Evolutionary conservation across 192 early-diverging fungal species (phyloP).

Genomic region (Podila minutissima): DNA sequence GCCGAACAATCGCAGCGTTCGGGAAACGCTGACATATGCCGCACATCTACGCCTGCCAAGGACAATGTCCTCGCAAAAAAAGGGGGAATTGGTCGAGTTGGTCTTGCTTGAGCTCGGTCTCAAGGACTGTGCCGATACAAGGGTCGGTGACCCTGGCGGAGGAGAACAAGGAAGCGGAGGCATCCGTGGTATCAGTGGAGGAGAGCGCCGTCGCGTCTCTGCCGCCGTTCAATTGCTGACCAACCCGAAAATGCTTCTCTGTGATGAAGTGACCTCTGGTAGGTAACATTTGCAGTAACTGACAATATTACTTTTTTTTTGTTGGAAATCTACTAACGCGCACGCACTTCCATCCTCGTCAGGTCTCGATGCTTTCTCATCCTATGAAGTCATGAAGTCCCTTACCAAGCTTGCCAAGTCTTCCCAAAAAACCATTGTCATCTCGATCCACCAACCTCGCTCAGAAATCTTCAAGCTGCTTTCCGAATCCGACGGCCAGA

Average conservation of each 20-base stretch:
- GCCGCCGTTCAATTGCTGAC: constrained; percentile 79
- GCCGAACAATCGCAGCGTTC: constrained; percentile 67
- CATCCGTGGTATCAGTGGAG: constrained; percentile 79
- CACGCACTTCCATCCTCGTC: neutral
- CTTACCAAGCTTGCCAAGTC: constrained; percentile 41
- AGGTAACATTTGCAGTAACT: constrained; percentile 9
- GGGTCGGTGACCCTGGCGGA: constrained; percentile 66
- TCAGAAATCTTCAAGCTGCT: constrained; percentile 83
- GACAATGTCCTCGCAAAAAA: constrained; percentile 46
- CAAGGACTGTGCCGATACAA: constrained; percentile 73
- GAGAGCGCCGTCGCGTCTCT: constrained; percentile 77
- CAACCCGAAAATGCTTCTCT: constrained; percentile 72
- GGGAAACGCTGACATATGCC: constrained; percentile 81
- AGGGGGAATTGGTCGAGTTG: constrained; percentile 62
- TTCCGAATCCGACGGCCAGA: constrained; percentile 45
- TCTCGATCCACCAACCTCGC: constrained; percentile 92
- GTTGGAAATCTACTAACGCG: too few species aligned
- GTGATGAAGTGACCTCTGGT: constrained; percentile 81
- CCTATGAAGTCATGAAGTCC: constrained; percentile 51
- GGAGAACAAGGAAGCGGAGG: constrained; percentile 49
- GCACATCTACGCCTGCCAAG: constrained; percentile 60
- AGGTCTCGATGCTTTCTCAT: constrained; percentile 48
- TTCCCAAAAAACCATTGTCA: constrained; percentile 72
- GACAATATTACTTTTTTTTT: neutral
- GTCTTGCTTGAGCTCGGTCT: constrained; percentile 70